These are phyloP conservation scores for Fomitopsis palustris DNA, from an alignment of 1,284 basidiomycete species.

Conservation along the genomic window DNA sequence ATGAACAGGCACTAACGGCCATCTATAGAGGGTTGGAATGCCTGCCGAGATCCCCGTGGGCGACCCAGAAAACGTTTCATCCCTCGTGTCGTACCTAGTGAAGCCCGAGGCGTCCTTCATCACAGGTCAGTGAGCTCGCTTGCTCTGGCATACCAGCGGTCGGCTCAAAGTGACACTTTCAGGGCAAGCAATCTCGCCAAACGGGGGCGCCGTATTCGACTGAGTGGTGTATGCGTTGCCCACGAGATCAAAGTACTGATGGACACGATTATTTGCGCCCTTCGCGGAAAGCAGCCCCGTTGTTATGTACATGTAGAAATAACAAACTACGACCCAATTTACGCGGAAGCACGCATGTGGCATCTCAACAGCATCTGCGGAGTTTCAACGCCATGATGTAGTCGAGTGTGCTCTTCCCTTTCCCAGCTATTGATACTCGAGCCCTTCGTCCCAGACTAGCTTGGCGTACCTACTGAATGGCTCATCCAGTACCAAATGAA, in stretches of 20 bases:
- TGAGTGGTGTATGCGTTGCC: neutral
- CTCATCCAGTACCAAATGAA: too few species aligned
- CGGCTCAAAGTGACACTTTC: neutral
- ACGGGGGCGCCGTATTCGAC: constrained; percentile 2
- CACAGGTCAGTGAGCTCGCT: constrained; percentile 5
- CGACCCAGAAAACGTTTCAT: constrained; percentile 5
- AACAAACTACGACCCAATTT: too few species aligned
- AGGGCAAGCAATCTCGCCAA: constrained; percentile 4
- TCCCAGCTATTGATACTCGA: too few species aligned
- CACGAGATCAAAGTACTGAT: too few species aligned
- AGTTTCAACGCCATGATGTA: too few species aligned
- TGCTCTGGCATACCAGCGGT: neutral
- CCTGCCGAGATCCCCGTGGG: neutral
- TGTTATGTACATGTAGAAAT: neutral
- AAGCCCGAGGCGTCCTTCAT: constrained; percentile 14
- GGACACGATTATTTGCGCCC: neutral
- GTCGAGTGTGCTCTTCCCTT: too few species aligned
- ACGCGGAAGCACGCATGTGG: too few species aligned
- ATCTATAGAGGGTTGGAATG: neutral
- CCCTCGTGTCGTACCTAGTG: constrained; percentile 10
- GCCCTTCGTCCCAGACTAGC: too few species aligned
- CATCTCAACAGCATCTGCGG: too few species aligned
- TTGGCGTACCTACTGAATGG: too few species aligned
- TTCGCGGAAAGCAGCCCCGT: too few species aligned
- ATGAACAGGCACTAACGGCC: neutral